Percentiles rank a stretch among this genome's conserved stretches.
Evolutionary conservation across 306 rosid species (phyloP).

Genomic region (Senna tora): DNA sequence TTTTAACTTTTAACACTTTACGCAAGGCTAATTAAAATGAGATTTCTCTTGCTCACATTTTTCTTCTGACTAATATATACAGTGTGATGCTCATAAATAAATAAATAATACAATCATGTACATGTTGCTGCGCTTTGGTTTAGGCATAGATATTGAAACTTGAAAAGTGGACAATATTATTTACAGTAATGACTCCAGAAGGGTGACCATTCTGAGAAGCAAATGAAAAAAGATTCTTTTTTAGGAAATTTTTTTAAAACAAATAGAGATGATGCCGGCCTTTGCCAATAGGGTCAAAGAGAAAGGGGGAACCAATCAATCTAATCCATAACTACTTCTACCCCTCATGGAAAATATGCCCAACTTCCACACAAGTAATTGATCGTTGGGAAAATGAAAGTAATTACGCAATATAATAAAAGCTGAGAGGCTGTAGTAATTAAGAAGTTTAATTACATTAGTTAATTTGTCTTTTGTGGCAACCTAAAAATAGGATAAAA

Average conservation of each 20-base stretch:
- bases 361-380: slow-evolving; percentile 5
- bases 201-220: slow-evolving; percentile 10
- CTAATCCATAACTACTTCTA: slow-evolving; percentile 62
- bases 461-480: neutral
- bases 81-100: neutral
- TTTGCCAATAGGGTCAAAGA: slow-evolving; percentile 49
- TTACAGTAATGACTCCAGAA: neutral
- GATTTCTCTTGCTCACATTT: slow-evolving; percentile 18
- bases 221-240: neutral
- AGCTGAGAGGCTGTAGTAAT: neutral
- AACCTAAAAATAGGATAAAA: too few relatives aligned
- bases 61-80: slow-evolving; percentile 12
- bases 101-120: slow-evolving; percentile 11
- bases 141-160: slow-evolving; percentile 4
- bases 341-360: slow-evolving; percentile 38
- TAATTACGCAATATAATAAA: neutral
- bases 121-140: slow-evolving; percentile 17
- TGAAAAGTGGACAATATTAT: slow-evolving; percentile 1
- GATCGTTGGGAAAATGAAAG: slow-evolving; percentile 1
- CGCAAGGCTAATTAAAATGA: neutral
- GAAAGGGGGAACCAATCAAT: slow-evolving; percentile 64
- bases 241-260: neutral
- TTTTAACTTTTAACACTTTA: slow-evolving; percentile 45
- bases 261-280: neutral
- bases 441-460: neutral